Evolutionary conservation across 495 filamentous ascomycete species (phyloP), one percentile per base, ranked within the genome.

Genomic region (Neurospora sp.): DNA sequence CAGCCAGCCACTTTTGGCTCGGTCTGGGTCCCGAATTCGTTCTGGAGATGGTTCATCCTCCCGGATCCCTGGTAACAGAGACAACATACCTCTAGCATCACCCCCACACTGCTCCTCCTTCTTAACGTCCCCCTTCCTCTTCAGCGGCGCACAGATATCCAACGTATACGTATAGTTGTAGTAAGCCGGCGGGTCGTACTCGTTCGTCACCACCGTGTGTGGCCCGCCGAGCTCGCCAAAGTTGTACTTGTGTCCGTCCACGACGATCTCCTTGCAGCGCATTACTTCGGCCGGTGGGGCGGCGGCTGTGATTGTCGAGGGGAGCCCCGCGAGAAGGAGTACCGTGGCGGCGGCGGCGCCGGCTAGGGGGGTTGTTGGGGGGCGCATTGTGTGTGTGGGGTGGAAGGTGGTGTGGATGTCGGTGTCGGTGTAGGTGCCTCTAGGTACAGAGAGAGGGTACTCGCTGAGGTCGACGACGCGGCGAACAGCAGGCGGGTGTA

Each of bases 101-200:
- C 82, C 77, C n/a, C 87, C 81, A 81, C 94, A 90, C 6, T 31
- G 22, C 79, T 88, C 77, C 45, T 92, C 81, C 61, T 83, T 80
- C 47, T 84, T 82, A 0, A 75, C 79, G 6, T 83, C 84, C 47
- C 85, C 85, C 40, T 83, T 85, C 70, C 86, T 83, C 72, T 84
- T 83, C 59, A 99, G 82, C 20, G 86, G 83, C 42, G 82, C 82
- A 81, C 96, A 99, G 69, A 97, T 86, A 75, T 98, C 92, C 42
- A 99, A 79, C n/a, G 92, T 92, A 82, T 94, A 97, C 9, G 92
- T 97, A 8, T 89, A 93, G 77, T 97, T 97, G 40, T 77, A 76
- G 12, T 79, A 73, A 10, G 72, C 82, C 0, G 85, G 87, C 45
- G 78, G 77, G 2, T 81, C 80, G 35, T 87, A 83, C 61, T 86